Base-by-base conservation (phyloP, 179 eudicot genomes). In the Silene coronaria region DNA sequence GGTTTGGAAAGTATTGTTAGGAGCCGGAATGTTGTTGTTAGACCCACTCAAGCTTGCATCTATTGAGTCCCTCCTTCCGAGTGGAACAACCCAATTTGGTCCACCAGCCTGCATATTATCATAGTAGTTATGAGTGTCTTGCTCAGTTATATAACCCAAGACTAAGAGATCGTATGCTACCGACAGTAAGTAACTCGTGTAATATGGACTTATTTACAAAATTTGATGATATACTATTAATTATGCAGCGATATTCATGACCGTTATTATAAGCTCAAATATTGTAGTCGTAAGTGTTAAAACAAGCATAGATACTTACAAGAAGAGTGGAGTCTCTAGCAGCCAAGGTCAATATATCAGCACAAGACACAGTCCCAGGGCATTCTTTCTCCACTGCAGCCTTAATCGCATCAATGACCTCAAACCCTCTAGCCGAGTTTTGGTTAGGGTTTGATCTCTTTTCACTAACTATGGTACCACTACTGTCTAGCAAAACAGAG, bases 21-120 rank as follows among this genome's bases (percentile, higher is more conserved):
- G 97, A 45, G 97, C 94, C 19, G 98, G 98, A 80, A 93, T 93
- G 79, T 91, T 87, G 72, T 86, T 73, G 86, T 93, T 93, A 42
- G 98, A 89, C 34, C 97, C 98, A 80, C 91, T 91, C 78, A 93
- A 83, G 77, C 97, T 91, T 26, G 98, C 95, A 75, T 78, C 82
- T 75, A 26, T 83, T 0, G 98, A 83, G 80, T 93, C 98, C 75
- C 91, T 89, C 88, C 98, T 87, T 61, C 98, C 98, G 21, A 93
- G 65, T 66, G 97, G 93, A 22, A 93, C 95, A 69, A 62, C 96
- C 98, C 98, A 93, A 80, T 71, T 76, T 0, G 96, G 98, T 63
- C 87, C 87, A 9, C 87, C 87, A 16, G 71, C 48, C 87, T 84
- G 64, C 51, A 51, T 24, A 68, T n/a, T n/a, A n/a, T n/a, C n/a